A percentile compares a stretch with the other conserved stretches of the same genome.
phyloP scores from a whole-genome alignment of 2,329 filamentous ascomycete species.

The Aspergillus pseudotamarii region DNA sequence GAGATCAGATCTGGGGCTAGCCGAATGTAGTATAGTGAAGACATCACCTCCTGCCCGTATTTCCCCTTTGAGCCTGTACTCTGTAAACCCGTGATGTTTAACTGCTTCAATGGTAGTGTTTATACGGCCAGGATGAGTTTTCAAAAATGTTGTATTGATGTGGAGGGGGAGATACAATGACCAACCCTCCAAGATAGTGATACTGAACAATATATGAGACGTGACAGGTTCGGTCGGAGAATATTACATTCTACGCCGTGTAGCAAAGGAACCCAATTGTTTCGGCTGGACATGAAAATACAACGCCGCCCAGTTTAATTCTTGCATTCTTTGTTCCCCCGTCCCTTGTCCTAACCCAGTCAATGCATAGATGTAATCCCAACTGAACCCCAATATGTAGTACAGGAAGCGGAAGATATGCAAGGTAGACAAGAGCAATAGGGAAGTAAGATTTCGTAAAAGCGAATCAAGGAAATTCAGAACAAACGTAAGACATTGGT shows the following conservation, averaged over 20 bases:
- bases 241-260: background rate
- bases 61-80: background rate
- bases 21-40: background rate
- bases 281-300: conserved; percentile 6
- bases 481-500: conserved; percentile 25
- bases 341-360: conserved; percentile 25
- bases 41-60: background rate
- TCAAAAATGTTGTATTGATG: background rate
- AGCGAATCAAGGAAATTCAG: conserved; percentile 24
- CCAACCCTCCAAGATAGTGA: background rate
- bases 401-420: conserved; percentile 28
- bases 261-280: background rate
- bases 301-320: conserved; percentile 24
- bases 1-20: background rate
- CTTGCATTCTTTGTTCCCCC: conserved; percentile 22
- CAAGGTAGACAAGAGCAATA: conserved; percentile 26
- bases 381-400: conserved; percentile 29
- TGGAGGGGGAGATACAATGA: background rate
- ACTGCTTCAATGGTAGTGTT: background rate
- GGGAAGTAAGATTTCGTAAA: conserved; percentile 21
- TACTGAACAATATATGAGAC: background rate
- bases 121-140: background rate
- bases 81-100: background rate
- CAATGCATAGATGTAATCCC: conserved; percentile 26
- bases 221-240: background rate